These are phyloP conservation scores for Moniliophthora roreri DNA, from an alignment of 1,284 basidiomycete genomes.

Conservation along the genomic window DNA sequence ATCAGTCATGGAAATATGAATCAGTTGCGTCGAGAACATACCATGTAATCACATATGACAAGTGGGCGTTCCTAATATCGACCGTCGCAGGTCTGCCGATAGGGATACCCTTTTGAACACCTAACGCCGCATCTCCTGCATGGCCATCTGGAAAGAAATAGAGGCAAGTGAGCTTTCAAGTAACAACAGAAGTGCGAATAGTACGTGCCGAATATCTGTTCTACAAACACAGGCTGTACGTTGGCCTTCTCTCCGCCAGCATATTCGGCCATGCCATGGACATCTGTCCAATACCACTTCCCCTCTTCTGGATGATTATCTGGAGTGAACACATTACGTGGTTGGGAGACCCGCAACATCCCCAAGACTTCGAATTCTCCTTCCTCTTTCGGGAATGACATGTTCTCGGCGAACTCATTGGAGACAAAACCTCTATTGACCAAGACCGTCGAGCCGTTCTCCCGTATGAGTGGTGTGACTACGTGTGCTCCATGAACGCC, in stretches of 20 bases:
- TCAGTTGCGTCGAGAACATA: constrained; percentile 31
- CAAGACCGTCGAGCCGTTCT: constrained; percentile 77
- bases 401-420: constrained; percentile 48
- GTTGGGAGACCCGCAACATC: constrained; percentile 73
- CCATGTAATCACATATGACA: constrained; percentile 97
- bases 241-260: constrained; percentile 69
- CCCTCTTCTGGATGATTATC: constrained; percentile 82
- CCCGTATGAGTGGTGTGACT: constrained; percentile 80
- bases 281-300: constrained; percentile 92
- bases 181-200: background rate
- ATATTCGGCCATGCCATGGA: constrained; percentile 78
- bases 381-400: constrained; percentile 36
- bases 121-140: constrained; percentile 64
- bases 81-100: constrained; percentile 85
- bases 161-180: constrained; percentile 11
- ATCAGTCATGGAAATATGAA: constrained; percentile 7
- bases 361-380: constrained; percentile 69
- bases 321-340: constrained; percentile 82
- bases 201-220: constrained; percentile 79
- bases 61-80: constrained; percentile 92
- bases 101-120: constrained; percentile 76
- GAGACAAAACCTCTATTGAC: constrained; percentile 93
- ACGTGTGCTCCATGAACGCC: constrained; percentile 88
- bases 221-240: constrained; percentile 85
- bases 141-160: constrained; percentile 65